Percentiles rank a stretch among this genome's conserved stretches.
These are phyloP conservation scores for Entomortierella parvispora DNA, from an alignment of 192 early-diverging fungal species.

Conservation along the genomic window DNA sequence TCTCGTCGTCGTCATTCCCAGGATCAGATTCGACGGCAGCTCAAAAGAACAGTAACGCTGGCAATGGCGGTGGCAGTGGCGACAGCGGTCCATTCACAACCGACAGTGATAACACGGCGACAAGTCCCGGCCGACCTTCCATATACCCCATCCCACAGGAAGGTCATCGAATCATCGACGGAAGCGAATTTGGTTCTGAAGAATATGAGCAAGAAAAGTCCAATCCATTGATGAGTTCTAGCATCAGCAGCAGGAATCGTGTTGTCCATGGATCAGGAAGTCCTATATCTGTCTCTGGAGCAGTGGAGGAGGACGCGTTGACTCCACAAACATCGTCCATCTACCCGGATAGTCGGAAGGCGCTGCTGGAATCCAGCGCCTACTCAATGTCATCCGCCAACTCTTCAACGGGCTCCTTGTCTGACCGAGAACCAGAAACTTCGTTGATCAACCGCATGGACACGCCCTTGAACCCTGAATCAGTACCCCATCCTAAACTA, in stretches of 20 bases:
- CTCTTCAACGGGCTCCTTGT: not conserved
- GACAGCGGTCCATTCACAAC: not conserved
- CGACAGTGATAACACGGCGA: not conserved
- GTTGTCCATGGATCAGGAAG: too few species aligned
- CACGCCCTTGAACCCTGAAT: not conserved
- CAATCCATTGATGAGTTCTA: too few species aligned
- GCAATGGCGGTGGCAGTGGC: not conserved
- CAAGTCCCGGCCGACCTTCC: too few species aligned
- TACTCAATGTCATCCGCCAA: too few species aligned
- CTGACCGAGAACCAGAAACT: not conserved
- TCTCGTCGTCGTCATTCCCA: not conserved
- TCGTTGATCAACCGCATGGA: not conserved
- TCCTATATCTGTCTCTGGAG: too few species aligned
- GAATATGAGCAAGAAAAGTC: not conserved
- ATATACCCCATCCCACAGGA: too few species aligned
- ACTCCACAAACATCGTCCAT: too few species aligned
- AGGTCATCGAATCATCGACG: too few species aligned
- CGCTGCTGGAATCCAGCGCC: too few species aligned
- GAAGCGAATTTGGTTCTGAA: not conserved
- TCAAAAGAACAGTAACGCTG: not conserved
- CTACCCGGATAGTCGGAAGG: too few species aligned
- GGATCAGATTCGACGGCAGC: not conserved
- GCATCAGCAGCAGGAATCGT: too few species aligned
- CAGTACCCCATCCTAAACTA: conserved; percentile 14
- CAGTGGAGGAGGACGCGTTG: too few species aligned